Percentiles rank a stretch among this genome's conserved stretches.
phyloP scores from a whole-genome alignment of 163 green algal genomes.

The Scenedesmus sp. region DNA sequence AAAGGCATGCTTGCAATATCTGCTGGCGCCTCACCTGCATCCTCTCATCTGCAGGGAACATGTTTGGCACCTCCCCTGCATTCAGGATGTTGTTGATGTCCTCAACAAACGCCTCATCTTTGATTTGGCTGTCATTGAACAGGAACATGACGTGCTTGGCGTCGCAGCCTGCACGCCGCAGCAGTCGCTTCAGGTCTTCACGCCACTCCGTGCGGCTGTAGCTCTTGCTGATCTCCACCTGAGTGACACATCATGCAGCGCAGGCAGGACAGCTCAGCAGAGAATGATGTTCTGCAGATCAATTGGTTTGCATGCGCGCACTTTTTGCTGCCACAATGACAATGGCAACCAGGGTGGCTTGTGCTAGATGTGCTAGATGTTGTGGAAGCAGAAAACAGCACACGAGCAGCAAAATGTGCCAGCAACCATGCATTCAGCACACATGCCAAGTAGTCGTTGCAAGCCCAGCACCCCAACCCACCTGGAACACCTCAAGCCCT shows the following conservation, averaged over 20 bases:
- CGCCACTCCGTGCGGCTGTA: conserved; percentile 80
- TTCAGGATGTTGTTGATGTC: conserved; percentile 91
- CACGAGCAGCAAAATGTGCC: not conserved
- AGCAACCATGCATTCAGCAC: not conserved
- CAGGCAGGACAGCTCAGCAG: not conserved
- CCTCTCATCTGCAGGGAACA: conserved; percentile 79
- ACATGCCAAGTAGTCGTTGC: not conserved
- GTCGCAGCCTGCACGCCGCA: conserved; percentile 54
- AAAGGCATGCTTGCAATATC: not conserved
- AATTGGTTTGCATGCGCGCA: not conserved
- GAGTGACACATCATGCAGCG: not conserved
- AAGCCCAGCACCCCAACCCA: not conserved
- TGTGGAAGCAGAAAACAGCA: not conserved
- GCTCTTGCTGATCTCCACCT: conserved; percentile 87
- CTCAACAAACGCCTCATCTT: conserved; percentile 83
- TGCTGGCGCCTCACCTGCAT: conserved; percentile 57
- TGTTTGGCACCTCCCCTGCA: conserved; percentile 84
- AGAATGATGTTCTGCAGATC: not conserved
- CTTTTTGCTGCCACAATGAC: not conserved
- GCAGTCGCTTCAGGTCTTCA: conserved; percentile 78
- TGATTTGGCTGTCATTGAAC: conserved; percentile 87
- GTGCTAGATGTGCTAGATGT: not conserved
- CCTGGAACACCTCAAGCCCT: conserved; percentile 77
- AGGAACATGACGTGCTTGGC: conserved; percentile 78
- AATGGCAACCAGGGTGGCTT: not conserved